Percentiles rank a stretch among this genome's conserved stretches.
Evolutionary conservation across 768 basidiomycete species (phyloP).

Genomic region (Fibroporia radiculosa): DNA sequence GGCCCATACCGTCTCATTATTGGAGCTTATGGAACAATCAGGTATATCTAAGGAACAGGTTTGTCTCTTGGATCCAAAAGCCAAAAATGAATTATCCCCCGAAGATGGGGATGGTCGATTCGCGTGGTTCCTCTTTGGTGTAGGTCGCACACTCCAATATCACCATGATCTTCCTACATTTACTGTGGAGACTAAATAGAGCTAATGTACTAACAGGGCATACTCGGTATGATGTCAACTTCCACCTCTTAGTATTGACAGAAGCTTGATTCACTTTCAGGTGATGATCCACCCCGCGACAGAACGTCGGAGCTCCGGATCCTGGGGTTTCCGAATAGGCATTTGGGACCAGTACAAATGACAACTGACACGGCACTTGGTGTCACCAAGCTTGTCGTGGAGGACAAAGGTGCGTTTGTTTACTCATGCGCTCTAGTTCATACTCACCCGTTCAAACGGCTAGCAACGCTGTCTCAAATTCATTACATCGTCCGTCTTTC

Average conservation of each 20-base stretch:
- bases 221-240: slow-evolving; percentile 42
- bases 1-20: slow-evolving; percentile 48
- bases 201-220: slow-evolving; percentile 38
- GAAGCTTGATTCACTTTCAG: slow-evolving; percentile 30
- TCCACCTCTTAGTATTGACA: slow-evolving; percentile 3
- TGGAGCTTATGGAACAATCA: slow-evolving; percentile 47
- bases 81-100: slow-evolving; percentile 57
- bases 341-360: slow-evolving; percentile 89
- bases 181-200: no score
- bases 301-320: slow-evolving; percentile 82
- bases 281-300: slow-evolving; percentile 94
- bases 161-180: no score
- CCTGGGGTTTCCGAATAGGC: slow-evolving; percentile 80
- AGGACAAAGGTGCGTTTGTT: slow-evolving; percentile 48
- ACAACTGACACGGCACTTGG: slow-evolving; percentile 96
- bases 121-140: slow-evolving; percentile 88
- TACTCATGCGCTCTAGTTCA: background rate
- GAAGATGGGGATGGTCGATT: slow-evolving; percentile 73
- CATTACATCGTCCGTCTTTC: slow-evolving; percentile 63
- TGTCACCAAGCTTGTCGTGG: slow-evolving; percentile 77
- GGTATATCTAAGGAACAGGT: slow-evolving; percentile 47
- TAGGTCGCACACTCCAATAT: no score
- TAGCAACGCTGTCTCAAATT: slow-evolving; percentile 63
- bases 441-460: background rate
- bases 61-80: slow-evolving; percentile 93